phyloP scores from a whole-genome alignment of 1,284 basidiomycete species.

The Sphaerobolus stellatus region DNA sequence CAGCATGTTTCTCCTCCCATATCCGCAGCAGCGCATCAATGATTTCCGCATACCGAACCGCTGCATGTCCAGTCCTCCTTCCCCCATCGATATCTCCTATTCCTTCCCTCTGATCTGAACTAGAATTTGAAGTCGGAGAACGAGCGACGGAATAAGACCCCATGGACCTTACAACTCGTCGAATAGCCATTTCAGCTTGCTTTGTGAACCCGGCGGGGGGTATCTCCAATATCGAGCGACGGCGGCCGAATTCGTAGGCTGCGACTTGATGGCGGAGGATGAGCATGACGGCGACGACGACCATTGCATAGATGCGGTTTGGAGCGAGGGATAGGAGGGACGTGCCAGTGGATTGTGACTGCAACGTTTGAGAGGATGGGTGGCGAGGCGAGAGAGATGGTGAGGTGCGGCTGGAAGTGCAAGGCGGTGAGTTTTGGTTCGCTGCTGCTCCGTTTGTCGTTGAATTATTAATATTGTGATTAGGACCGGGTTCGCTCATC shows the following conservation, averaged over 20 bases:
- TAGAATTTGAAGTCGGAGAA: neutral
- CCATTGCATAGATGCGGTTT: slow-evolving; percentile 11
- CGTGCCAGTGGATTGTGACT: too few species aligned
- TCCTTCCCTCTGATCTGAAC: neutral
- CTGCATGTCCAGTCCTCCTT: slow-evolving; percentile 2
- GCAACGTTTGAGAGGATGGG: too few species aligned
- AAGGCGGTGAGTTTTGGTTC: too few species aligned
- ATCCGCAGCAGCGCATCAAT: slow-evolving; percentile 7
- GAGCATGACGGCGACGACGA: slow-evolving; percentile 10
- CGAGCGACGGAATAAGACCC: too few species aligned
- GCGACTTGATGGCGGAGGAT: slow-evolving; percentile 10
- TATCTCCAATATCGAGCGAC: neutral
- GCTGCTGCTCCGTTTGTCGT: too few species aligned
- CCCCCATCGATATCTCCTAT: neutral
- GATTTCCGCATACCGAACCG: slow-evolving; percentile 8
- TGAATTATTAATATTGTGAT: too few species aligned
- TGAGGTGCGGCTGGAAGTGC: too few species aligned
- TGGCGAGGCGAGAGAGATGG: too few species aligned
- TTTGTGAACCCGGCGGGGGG: slow-evolving; percentile 10
- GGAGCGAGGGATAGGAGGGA: too few species aligned
- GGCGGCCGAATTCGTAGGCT: slow-evolving; percentile 4
- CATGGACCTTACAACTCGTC: slow-evolving; percentile 1
- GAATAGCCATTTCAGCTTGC: slow-evolving; percentile 5
- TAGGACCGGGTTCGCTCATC: too few species aligned
- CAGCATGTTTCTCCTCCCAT: slow-evolving; percentile 8